Evolutionary conservation across 1,284 basidiomycete species (phyloP).

Genomic region (Schizophyllum commune): DNA sequence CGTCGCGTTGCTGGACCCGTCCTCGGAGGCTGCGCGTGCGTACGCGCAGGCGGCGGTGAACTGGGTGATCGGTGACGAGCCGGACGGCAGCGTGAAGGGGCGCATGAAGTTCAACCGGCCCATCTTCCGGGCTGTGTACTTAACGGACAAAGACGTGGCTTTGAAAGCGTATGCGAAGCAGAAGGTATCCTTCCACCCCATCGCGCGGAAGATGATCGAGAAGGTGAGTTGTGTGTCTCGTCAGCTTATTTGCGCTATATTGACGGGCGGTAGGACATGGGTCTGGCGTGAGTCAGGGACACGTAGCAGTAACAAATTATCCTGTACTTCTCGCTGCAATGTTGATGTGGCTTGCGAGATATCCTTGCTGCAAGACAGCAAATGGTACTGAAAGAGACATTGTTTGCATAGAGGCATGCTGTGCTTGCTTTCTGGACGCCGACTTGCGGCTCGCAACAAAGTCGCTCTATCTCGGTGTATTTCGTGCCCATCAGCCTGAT

Average conservation of each 20-base stretch:
- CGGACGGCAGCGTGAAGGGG: conserved; percentile 54
- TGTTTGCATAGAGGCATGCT: too few species aligned
- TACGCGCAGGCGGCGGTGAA: conserved; percentile 46
- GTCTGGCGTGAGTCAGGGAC: neutral
- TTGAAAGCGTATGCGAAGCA: conserved; percentile 44
- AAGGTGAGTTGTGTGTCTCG: conserved; percentile 38
- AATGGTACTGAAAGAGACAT: too few species aligned
- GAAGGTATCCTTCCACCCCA: conserved; percentile 66
- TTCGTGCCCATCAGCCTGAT: too few species aligned
- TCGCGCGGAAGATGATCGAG: conserved; percentile 65
- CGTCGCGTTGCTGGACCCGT: conserved; percentile 45
- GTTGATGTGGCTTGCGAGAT: too few species aligned
- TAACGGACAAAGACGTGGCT: conserved; percentile 60
- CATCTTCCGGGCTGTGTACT: conserved; percentile 44
- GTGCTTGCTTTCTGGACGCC: too few species aligned
- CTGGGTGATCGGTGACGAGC: conserved; percentile 65
- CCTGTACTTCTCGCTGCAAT: too few species aligned
- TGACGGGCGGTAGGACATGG: conserved; percentile 4
- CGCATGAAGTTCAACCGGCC: conserved; percentile 83
- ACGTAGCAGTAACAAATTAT: neutral
- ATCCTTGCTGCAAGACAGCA: too few species aligned
- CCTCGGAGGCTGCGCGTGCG: conserved; percentile 37
- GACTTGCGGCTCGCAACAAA: too few species aligned
- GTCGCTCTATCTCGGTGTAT: too few species aligned
- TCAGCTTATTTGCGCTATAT: neutral